These are phyloP conservation scores for Agaricus bisporus DNA, from an alignment of 768 basidiomycete genomes.

Conservation along the genomic window DNA sequence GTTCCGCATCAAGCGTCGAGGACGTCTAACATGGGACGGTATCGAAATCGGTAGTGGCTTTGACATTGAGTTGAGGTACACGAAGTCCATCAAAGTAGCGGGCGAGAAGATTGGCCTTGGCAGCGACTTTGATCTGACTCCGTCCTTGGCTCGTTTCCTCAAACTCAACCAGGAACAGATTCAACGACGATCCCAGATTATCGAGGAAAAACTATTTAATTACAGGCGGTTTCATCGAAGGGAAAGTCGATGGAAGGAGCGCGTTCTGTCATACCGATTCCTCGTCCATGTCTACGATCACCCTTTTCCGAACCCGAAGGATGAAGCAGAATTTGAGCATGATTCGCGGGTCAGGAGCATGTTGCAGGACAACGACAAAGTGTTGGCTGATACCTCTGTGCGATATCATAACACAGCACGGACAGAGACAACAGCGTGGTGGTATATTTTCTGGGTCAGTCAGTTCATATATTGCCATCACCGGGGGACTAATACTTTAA, in stretches of 20 bases:
- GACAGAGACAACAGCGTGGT: slow-evolving; percentile 55
- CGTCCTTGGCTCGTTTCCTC: slow-evolving; percentile 57
- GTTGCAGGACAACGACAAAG: slow-evolving; percentile 35
- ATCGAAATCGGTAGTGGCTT: slow-evolving; percentile 67
- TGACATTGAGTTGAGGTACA: slow-evolving; percentile 50
- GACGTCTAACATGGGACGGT: slow-evolving; percentile 44
- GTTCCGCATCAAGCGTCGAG: slow-evolving; percentile 47
- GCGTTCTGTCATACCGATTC: slow-evolving; percentile 57
- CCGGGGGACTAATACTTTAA: not conserved
- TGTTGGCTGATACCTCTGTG: slow-evolving; percentile 45
- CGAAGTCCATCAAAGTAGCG: slow-evolving; percentile 40
- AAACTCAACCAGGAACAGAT: slow-evolving; percentile 50
- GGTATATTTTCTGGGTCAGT: slow-evolving; percentile 76
- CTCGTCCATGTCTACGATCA: slow-evolving; percentile 53
- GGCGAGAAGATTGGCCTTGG: slow-evolving; percentile 55
- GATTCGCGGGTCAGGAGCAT: slow-evolving; percentile 52
- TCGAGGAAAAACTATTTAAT: slow-evolving; percentile 41
- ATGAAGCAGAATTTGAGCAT: slow-evolving; percentile 40
- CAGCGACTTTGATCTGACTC: slow-evolving; percentile 59
- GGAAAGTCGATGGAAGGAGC: slow-evolving; percentile 46
- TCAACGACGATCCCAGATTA: slow-evolving; percentile 27
- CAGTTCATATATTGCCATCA: not conserved
- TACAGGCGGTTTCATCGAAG: slow-evolving; percentile 48
- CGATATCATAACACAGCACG: slow-evolving; percentile 44
- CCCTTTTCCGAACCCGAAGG: slow-evolving; percentile 34